A percentile compares a stretch with the other conserved stretches of the same genome.
Evolutionary conservation across 108 stramenopile genomes (phyloP).

Genomic region (Nitzschia sp.): DNA sequence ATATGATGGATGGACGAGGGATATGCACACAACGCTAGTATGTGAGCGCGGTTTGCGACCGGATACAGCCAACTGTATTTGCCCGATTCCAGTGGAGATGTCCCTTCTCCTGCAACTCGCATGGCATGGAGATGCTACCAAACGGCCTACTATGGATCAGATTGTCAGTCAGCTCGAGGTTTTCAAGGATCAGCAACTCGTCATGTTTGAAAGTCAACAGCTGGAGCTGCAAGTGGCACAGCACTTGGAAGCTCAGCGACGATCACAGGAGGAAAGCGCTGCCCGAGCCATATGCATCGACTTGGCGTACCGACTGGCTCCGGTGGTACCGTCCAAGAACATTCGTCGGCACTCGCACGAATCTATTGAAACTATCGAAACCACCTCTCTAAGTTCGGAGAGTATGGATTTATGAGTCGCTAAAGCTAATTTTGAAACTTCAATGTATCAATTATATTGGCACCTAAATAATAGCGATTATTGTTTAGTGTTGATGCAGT

Average conservation of each 20-base stretch:
- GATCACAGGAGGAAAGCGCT: not conserved
- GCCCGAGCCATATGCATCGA: conserved; percentile 5
- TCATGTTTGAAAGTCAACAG: conserved; percentile 26
- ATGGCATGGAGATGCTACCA: conserved; percentile 27
- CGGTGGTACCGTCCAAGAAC: not conserved
- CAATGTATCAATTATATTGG: too few relatives aligned
- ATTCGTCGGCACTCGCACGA: not conserved
- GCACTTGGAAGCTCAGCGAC: conserved; percentile 21
- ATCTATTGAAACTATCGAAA: conserved; percentile 26
- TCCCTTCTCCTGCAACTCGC: conserved; percentile 21
- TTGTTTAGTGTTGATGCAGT: too few relatives aligned
- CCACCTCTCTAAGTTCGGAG: conserved; percentile 17
- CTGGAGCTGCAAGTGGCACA: conserved; percentile 9
- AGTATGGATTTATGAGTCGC: conserved; percentile 9
- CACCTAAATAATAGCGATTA: too few relatives aligned
- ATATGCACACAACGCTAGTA: conserved; percentile 74
- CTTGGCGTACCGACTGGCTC: not conserved
- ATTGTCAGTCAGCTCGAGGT: conserved; percentile 21
- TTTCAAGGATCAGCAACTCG: conserved; percentile 12
- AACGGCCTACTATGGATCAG: conserved; percentile 28
- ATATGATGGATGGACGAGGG: conserved; percentile 68
- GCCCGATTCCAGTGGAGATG: conserved; percentile 31
- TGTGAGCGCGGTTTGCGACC: conserved; percentile 47
- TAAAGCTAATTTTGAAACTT: too few relatives aligned
- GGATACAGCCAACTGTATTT: conserved; percentile 20